phyloP scores from a whole-genome alignment of 2,329 filamentous ascomycete genomes.

The Venturia asperata region DNA sequence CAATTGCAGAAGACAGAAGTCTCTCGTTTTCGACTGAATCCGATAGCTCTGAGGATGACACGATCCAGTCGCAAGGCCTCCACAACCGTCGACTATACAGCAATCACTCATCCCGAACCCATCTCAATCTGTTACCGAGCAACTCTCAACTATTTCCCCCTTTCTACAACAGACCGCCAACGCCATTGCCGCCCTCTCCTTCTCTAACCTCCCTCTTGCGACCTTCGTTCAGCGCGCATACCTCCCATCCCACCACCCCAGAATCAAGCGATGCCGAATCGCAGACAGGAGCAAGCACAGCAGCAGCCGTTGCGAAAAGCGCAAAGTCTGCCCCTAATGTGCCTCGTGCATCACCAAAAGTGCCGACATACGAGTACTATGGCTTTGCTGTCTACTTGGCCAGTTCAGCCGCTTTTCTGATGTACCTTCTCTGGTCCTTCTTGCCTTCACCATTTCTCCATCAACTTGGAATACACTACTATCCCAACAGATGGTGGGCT shows the following conservation, averaged over 20 bases:
- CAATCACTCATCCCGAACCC: slow-evolving; percentile 38
- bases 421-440: slow-evolving; percentile 76
- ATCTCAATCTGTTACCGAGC: slow-evolving; percentile 36
- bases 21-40: slow-evolving; percentile 19
- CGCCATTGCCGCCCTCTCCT: slow-evolving; percentile 84
- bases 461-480: slow-evolving; percentile 90
- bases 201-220: slow-evolving; percentile 87
- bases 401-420: slow-evolving; percentile 69
- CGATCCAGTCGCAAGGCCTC: slow-evolving; percentile 25
- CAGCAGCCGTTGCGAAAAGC: slow-evolving; percentile 43
- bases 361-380: slow-evolving; percentile 99
- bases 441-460: slow-evolving; percentile 87
- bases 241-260: slow-evolving; percentile 82
- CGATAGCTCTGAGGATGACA: slow-evolving; percentile 26
- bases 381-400: slow-evolving; percentile 95
- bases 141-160: slow-evolving; percentile 56
- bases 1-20: slow-evolving; percentile 10
- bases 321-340: slow-evolving; percentile 56
- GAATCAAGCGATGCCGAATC: slow-evolving; percentile 80
- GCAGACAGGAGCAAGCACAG: slow-evolving; percentile 26
- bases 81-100: slow-evolving; percentile 32
- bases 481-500: slow-evolving; percentile 96
- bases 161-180: slow-evolving; percentile 96
- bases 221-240: slow-evolving; percentile 49
- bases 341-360: slow-evolving; percentile 79